These are phyloP conservation scores for Heteromeles arbutifolia DNA, from an alignment of 306 rosid genomes.

Conservation along the genomic window DNA sequence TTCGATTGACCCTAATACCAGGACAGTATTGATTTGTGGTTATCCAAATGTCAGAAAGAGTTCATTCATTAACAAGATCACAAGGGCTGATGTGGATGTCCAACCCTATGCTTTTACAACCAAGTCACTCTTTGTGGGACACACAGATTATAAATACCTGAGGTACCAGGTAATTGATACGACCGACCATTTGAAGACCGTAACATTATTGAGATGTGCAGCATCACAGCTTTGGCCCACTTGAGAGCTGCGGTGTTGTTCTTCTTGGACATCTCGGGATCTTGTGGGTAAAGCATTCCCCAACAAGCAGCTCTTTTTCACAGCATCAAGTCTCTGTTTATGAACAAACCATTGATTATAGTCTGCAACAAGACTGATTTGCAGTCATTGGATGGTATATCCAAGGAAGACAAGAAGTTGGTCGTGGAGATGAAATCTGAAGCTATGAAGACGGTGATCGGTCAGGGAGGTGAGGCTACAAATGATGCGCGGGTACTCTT, in stretches of 20 bases:
- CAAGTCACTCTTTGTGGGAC: constrained; percentile 85
- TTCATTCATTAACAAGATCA: constrained; percentile 82
- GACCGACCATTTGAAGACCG: constrained; percentile 89
- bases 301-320: constrained; percentile 95
- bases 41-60: constrained; percentile 94
- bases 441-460: constrained; percentile 68
- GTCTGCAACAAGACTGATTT: constrained; percentile 76
- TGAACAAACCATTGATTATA: constrained; percentile 33
- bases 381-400: constrained; percentile 68
- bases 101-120: constrained; percentile 95
- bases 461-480: constrained; percentile 75
- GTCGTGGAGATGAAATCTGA: constrained; percentile 77
- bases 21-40: constrained; percentile 78
- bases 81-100: constrained; percentile 91
- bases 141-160: constrained; percentile 73
- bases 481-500: constrained; percentile 48
- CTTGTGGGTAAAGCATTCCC: constrained; percentile 81
- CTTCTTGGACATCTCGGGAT: constrained; percentile 82
- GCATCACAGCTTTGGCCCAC: constrained; percentile 88
- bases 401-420: constrained; percentile 78
- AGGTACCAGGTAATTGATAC: constrained; percentile 93
- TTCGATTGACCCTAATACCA: constrained; percentile 70
- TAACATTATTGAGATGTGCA: constrained; percentile 91
- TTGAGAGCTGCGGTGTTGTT: constrained; percentile 84
- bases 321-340: constrained; percentile 48